A percentile compares a stretch with the other conserved stretches of the same genome.
These are phyloP conservation scores for Dioscorea cayenensis DNA, from an alignment of 116 monocot genomes.

Conservation along the genomic window DNA sequence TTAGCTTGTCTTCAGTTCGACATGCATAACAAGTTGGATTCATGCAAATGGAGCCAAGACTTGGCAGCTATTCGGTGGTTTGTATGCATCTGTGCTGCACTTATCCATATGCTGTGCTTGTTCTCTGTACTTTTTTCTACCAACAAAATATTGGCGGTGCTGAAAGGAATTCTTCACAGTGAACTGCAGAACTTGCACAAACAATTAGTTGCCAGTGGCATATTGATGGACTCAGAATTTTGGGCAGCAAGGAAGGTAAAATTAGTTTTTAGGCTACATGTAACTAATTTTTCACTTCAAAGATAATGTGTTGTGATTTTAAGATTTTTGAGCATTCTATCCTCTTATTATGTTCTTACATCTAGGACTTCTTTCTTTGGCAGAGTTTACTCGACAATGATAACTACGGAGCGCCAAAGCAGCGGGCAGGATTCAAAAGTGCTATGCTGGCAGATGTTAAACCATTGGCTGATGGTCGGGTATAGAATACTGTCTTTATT, in stretches of 20 bases:
- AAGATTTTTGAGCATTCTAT: background rate
- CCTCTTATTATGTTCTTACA: background rate
- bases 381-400: constrained; percentile 78
- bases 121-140: no score
- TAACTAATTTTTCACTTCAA: background rate
- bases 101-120: no score
- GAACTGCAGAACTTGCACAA: constrained; percentile 90
- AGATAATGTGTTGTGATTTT: background rate
- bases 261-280: background rate
- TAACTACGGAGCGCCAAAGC: constrained; percentile 41
- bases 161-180: constrained; percentile 35
- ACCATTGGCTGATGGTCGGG: constrained; percentile 95
- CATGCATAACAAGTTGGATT: background rate
- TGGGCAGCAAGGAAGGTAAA: constrained; percentile 89
- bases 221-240: constrained; percentile 89
- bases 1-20: background rate
- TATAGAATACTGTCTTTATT: constrained; percentile 20
- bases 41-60: no score
- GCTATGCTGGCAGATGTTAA: constrained; percentile 96
- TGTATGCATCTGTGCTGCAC: no score
- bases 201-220: constrained; percentile 71
- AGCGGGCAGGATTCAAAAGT: constrained; percentile 85
- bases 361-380: constrained; percentile 1
- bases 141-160: background rate
- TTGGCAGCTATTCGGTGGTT: no score